These are phyloP conservation scores for Neltuma alba DNA, from an alignment of 306 rosid genomes.

Conservation along the genomic window DNA sequence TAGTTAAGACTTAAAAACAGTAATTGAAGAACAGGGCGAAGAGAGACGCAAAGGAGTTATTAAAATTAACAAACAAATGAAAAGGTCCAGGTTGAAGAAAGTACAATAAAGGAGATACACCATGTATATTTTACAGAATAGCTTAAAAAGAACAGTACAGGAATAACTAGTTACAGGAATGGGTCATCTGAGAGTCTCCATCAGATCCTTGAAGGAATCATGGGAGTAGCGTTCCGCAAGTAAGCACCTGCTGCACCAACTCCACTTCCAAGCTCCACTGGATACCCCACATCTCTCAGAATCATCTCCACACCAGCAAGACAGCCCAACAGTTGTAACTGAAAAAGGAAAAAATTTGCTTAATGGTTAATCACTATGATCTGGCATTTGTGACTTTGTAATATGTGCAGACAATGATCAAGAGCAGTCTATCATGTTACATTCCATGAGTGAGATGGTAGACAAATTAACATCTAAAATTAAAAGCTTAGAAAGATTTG, in stretches of 20 bases:
- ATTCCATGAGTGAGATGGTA: not conserved
- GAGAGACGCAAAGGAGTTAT: constrained; percentile 37
- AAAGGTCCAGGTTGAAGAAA: constrained; percentile 6
- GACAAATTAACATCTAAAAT: too few species aligned
- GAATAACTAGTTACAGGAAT: constrained; percentile 36
- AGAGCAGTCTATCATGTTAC: not conserved
- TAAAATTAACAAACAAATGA: not conserved
- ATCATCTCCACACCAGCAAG: constrained; percentile 99
- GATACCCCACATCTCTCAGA: constrained; percentile 92
- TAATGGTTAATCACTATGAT: not conserved
- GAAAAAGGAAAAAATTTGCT: constrained; percentile 43
- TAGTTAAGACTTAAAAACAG: not conserved
- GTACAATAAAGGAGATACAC: constrained; percentile 42
- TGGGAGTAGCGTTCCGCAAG: constrained; percentile 78
- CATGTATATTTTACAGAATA: constrained; percentile 58
- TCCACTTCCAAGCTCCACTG: constrained; percentile 95
- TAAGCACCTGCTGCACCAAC: constrained; percentile 91
- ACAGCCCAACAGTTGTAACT: constrained; percentile 97
- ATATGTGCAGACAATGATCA: not conserved
- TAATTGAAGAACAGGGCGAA: constrained; percentile 22
- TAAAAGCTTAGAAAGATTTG: not conserved
- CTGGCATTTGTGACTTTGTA: not conserved
- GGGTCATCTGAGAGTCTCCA: constrained; percentile 38
- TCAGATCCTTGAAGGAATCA: constrained; percentile 88
- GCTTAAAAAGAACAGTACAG: not conserved